Base-by-base conservation (phyloP, 1,284 basidiomycete genomes). In the Leccinum subrobustum region DNA sequence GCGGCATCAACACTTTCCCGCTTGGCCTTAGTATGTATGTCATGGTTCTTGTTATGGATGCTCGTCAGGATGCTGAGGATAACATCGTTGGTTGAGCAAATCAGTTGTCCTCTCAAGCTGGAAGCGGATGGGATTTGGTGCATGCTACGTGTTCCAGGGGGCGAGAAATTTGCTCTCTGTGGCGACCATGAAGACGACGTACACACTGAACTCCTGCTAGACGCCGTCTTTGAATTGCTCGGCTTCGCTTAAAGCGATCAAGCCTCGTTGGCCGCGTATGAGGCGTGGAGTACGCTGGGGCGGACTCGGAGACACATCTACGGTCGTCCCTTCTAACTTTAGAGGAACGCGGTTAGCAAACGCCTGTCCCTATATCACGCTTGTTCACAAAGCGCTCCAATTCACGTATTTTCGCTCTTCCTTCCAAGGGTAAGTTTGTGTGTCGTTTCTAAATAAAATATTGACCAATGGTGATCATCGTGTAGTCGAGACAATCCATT, bases 331-430 rank as follows among this genome's bases (percentile, higher is more conserved):
- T 8, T 82, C 89, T 1, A 91, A 98, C 83, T 92, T 99, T 76
- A 85, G 85, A 53, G 84, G 89, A 37, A 82, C 85, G 25, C 85
- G 85, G 29, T 81, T 16, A 80, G 89, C 48, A 92, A 92, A 66
- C 92, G 93, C 74, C 82, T 96, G 60, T 92, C 96, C 78, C 81
- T 99, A 20, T 98, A 95, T 73, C 96, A 99, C 64, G 88, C 88
- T 53, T 89, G 80, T 61, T 84, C 93, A 12, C 82, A 85, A 42
- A 88, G 82, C 57, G 86, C 89, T 7, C 82, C 85, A 3, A 83
- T 97, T 18, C 95, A 99, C 68, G 85, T 98, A n/a, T 93, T 97
- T 68, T 92, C 90, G 1, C 80, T 98, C 14, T 96, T 99, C 78
- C 80, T 89, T 51, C 92, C 92, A 0, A 79, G 76, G 35, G 37